phyloP scores from a whole-genome alignment of 2,329 filamentous ascomycete genomes.

The Hypoxylon sp. region DNA sequence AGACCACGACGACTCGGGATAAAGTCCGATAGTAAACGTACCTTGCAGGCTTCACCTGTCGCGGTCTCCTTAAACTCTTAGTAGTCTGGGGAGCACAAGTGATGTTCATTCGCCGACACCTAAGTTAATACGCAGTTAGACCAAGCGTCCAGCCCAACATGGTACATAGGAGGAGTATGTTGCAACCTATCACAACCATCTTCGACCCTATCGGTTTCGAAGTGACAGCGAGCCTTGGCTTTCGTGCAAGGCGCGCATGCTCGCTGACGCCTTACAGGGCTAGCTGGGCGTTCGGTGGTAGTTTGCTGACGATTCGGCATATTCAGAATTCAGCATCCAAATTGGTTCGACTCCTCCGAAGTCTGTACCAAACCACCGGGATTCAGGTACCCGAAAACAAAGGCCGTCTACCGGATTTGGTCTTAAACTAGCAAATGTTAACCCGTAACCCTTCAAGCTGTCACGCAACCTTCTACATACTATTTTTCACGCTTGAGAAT shows the following conservation, averaged over 20 bases:
- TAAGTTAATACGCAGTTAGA: constrained; percentile 30
- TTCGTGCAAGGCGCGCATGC: constrained; percentile 52
- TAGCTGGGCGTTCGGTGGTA: constrained; percentile 35
- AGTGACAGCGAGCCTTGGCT: constrained; percentile 52
- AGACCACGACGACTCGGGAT: constrained; percentile 1
- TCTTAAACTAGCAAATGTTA: constrained; percentile 19
- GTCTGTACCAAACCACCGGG: not conserved
- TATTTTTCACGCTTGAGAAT: constrained; percentile 5
- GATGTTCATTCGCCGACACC: constrained; percentile 50
- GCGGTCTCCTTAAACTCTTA: constrained; percentile 51
- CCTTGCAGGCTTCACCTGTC: constrained; percentile 48
- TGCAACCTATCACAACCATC: constrained; percentile 50
- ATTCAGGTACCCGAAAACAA: constrained; percentile 6
- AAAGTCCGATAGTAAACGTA: constrained; percentile 27
- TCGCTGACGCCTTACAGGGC: constrained; percentile 50
- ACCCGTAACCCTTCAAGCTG: constrained; percentile 21
- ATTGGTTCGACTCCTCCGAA: constrained; percentile 13
- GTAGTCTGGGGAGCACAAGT: constrained; percentile 50
- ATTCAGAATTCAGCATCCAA: constrained; percentile 11
- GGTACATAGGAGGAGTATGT: not conserved
- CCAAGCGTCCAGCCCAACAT: not conserved
- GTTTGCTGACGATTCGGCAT: constrained; percentile 25
- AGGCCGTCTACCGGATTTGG: constrained; percentile 3
- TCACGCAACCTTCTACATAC: not conserved
- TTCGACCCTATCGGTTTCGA: constrained; percentile 45